phyloP scores from a whole-genome alignment of 352 stramenopile species.

The Plasmopara muralis region DNA sequence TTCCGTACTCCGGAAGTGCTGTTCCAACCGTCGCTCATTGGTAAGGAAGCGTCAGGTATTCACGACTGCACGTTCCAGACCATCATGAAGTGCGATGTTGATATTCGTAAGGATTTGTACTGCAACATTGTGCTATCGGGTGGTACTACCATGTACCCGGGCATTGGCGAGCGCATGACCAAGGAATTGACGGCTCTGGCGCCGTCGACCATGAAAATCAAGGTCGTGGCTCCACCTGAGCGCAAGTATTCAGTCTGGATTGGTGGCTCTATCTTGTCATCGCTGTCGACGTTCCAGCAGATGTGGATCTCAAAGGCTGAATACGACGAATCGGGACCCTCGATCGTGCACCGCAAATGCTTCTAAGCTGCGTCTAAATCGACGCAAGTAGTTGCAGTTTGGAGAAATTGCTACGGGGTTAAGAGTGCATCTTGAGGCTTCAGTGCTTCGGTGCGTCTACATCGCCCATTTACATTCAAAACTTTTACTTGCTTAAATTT shows the following conservation, averaged over 20 bases:
- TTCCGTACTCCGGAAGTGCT: conserved; percentile 94
- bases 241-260: conserved; percentile 97
- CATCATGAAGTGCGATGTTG: conserved; percentile 89
- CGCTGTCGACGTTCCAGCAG: conserved; percentile 96
- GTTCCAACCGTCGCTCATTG: conserved; percentile 94
- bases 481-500: too few species aligned
- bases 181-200: conserved; percentile 89
- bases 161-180: conserved; percentile 91
- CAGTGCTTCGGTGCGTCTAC: background rate
- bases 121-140: conserved; percentile 95
- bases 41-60: conserved; percentile 73
- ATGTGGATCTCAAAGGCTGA: conserved; percentile 98
- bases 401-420: too few species aligned
- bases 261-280: conserved; percentile 94
- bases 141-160: conserved; percentile 94
- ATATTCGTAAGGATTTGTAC: conserved; percentile 92
- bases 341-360: conserved; percentile 96
- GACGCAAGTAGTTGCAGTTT: background rate
- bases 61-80: conserved; percentile 76
- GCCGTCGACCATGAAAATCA: conserved; percentile 93
- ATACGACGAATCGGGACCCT: conserved; percentile 95
- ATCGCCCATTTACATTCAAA: too few species aligned
- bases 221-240: conserved; percentile 90
- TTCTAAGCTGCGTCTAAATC: conserved; percentile 53
- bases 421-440: background rate